phyloP scores from a whole-genome alignment of 345 rosid genomes.

The Chamaenerion angustifolium region DNA sequence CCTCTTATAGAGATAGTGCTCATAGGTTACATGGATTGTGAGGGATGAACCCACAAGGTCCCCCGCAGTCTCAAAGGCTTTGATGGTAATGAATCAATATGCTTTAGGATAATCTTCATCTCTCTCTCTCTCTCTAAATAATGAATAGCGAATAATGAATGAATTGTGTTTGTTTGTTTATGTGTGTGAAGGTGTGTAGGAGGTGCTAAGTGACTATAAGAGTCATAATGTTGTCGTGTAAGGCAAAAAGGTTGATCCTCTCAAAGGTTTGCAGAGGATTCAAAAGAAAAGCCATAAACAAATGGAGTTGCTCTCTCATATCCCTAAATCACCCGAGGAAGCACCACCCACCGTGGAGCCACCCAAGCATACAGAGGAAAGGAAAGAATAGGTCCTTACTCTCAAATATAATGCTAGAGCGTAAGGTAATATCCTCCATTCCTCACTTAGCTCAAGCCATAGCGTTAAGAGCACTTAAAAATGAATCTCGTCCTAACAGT shows the following conservation, averaged over 20 bases:
- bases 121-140: too few species aligned
- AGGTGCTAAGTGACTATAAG: constrained; percentile 70
- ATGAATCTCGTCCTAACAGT: too few species aligned
- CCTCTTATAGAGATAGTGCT: constrained; percentile 66
- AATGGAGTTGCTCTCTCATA: constrained; percentile 79
- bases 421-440: too few species aligned
- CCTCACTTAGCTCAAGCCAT: too few species aligned
- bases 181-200: constrained; percentile 52
- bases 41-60: constrained; percentile 89
- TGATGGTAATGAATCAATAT: constrained; percentile 28
- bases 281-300: constrained; percentile 72
- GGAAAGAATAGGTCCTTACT: constrained; percentile 45
- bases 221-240: constrained; percentile 71
- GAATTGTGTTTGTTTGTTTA: not conserved
- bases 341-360: constrained; percentile 30
- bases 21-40: constrained; percentile 89
- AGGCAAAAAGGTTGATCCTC: constrained; percentile 87
- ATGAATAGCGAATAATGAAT: too few species aligned
- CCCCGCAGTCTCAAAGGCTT: constrained; percentile 65
- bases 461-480: too few species aligned
- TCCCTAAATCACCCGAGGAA: constrained; percentile 38
- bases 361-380: constrained; percentile 38
- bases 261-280: constrained; percentile 62
- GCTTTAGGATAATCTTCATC: too few species aligned
- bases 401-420: too few species aligned